Evolutionary conservation across 352 stramenopile genomes (phyloP).

Genomic region (Phytophthora palmivora): DNA sequence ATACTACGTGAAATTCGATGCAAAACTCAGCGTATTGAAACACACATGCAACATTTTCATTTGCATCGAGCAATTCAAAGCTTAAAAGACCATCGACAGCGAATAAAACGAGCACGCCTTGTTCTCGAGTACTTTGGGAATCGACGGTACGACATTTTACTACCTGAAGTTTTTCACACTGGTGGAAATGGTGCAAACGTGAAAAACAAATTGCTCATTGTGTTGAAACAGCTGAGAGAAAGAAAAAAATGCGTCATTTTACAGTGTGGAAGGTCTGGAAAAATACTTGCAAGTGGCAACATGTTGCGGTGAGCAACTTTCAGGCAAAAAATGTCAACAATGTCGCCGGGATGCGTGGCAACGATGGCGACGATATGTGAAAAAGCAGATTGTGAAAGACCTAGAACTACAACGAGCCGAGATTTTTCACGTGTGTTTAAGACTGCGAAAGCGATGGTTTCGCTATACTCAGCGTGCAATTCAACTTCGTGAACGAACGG

Average conservation of each 20-base stretch:
- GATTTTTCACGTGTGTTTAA: constrained; percentile 25
- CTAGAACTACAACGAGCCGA: constrained; percentile 6
- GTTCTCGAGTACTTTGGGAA: constrained; percentile 54
- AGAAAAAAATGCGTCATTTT: constrained; percentile 16
- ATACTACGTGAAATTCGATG: constrained; percentile 3
- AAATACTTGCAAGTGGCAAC: constrained; percentile 25
- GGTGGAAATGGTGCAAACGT: constrained; percentile 20
- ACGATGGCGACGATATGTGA: constrained; percentile 28
- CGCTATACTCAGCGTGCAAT: constrained; percentile 10
- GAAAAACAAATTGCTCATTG: constrained; percentile 6
- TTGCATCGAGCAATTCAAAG: constrained; percentile 24
- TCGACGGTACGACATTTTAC: constrained; percentile 29
- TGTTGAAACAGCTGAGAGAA: constrained; percentile 7
- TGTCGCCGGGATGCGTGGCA: constrained; percentile 23
- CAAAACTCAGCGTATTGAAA: background rate
- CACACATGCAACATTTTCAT: constrained; percentile 17
- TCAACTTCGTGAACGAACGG: constrained; percentile 5
- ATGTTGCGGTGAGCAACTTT: constrained; percentile 18
- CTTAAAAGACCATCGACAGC: constrained; percentile 11
- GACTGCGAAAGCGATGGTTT: constrained; percentile 35
- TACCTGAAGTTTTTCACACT: constrained; percentile 34
- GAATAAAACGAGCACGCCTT: constrained; percentile 37
- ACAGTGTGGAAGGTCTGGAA: constrained; percentile 19
- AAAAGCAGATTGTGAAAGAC: constrained; percentile 12
- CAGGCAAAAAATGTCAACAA: constrained; percentile 1